phyloP scores from a whole-genome alignment of 2,329 filamentous ascomycete genomes.

The Pseudomassariella vexata region DNA sequence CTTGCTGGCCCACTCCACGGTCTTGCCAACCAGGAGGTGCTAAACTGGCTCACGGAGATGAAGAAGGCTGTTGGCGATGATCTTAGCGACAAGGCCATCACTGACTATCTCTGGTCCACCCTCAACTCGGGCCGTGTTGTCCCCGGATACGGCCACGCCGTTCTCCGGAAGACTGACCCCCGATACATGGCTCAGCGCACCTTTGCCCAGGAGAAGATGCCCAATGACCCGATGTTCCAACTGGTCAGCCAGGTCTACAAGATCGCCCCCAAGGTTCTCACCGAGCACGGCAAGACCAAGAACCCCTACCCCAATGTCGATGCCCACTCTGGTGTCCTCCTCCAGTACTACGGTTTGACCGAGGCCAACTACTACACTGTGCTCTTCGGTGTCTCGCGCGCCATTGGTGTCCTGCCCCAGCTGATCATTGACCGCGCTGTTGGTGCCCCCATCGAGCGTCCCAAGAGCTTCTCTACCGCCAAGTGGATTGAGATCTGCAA shows the following conservation, averaged over 20 bases:
- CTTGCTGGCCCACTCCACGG: conserved; percentile 97
- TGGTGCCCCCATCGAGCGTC: conserved; percentile 94
- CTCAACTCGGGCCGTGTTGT: conserved; percentile 94
- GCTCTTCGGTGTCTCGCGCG: conserved; percentile 96
- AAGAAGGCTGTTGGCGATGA: conserved; percentile 92
- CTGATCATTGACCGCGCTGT: conserved; percentile 99
- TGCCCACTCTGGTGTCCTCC: conserved; percentile 96
- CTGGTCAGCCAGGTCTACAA: conserved; percentile 99
- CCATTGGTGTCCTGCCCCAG: conserved; percentile 97
- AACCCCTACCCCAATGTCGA: conserved; percentile 99
- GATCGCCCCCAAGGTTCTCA: conserved; percentile 95
- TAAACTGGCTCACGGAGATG: conserved; percentile 99
- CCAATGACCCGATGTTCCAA: conserved; percentile 99
- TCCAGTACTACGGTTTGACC: conserved; percentile 98
- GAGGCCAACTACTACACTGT: conserved; percentile 99
- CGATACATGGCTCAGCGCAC: conserved; percentile 98
- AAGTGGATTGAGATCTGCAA: conserved; percentile 93
- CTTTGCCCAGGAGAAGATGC: conserved; percentile 88
- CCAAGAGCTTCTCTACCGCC: conserved; percentile 98
- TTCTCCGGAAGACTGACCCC: conserved; percentile 99
- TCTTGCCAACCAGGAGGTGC: conserved; percentile 98
- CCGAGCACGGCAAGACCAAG: conserved; percentile 99
- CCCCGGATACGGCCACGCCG: conserved; percentile 96
- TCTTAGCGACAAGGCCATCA: conserved; percentile 93
- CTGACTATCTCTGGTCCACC: conserved; percentile 97